Conservation (phyloP, 345 rosid species). For the Cardamine occulta region DNA sequence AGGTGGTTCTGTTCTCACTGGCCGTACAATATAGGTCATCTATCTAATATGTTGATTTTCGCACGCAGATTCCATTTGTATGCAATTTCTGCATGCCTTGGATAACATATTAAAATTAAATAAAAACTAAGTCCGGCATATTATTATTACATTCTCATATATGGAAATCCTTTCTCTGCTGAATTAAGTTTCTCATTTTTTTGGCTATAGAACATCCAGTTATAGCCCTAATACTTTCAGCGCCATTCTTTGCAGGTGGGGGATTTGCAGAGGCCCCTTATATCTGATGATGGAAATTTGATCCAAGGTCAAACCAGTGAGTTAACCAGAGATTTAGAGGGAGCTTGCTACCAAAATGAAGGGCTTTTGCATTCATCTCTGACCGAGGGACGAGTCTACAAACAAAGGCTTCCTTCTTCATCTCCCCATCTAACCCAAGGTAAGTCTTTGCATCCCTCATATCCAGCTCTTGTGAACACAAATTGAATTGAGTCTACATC, state of each 20-base stretch:
- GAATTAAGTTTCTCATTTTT: conserved; percentile 18
- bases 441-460: conserved; percentile 30
- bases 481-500: conserved; percentile 1
- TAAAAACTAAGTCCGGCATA: conserved; percentile 5
- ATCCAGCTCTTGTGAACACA: conserved; percentile 3
- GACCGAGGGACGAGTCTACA: conserved; percentile 59
- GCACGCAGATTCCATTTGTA: neutral
- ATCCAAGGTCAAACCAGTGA: conserved; percentile 58
- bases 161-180: conserved; percentile 9
- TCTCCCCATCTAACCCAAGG: conserved; percentile 58
- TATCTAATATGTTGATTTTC: conserved; percentile 21
- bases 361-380: conserved; percentile 58
- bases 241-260: conserved; percentile 48
- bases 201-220: neutral
- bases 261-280: conserved; percentile 78
- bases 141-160: neutral
- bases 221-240: conserved; percentile 24
- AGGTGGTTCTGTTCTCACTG: conserved; percentile 10
- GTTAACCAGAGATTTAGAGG: conserved; percentile 65
- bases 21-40: neutral
- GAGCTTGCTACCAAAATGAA: conserved; percentile 66
- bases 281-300: conserved; percentile 54
- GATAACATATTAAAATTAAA: conserved; percentile 10
- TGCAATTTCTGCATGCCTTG: neutral
- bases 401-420: conserved; percentile 65